Base-by-base conservation (phyloP, 305 asterid genomes). In the Stenogyne calaminthoides region DNA sequence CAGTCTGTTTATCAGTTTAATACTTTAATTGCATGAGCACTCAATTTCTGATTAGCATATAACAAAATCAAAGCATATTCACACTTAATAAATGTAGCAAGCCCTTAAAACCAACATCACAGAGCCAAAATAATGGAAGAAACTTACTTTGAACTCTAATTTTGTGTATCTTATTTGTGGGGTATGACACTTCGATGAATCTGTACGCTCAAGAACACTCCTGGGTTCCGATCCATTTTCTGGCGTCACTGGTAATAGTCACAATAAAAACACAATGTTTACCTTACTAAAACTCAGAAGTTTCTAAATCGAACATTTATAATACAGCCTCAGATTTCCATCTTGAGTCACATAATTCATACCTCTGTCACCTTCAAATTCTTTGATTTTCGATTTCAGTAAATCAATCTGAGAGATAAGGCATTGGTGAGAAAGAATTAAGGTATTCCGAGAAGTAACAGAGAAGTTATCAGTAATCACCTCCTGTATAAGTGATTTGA, bases 121-220 rank as follows among this genome's bases (percentile, higher is more conserved):
- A 36, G 46, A 62, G 77, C 40, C 7, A 22, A 61, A 40, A 56
- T 63, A 64, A 60, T 4, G 19, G 64, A 62, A 67, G 60, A 73
- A 77, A 57, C 76, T 74, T 81, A 92, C 99, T 92, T 95, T 83
- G 81, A 95, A 95, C 76, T 81, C 88, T 83, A 95, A 78, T 77
- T 90, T 95, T 37, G 96, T 90, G 82, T 92, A 92, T 80, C 88
- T 87, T 74, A 95, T 83, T 62, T 64, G 84, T 6, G 98, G 99
- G 64, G 96, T 90, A 75, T 82, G 87, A 82, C 88, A 82, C 91
- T 84, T 90, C 55, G 58, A 51, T 57, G 86, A 76, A 77, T 85
- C 89, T 76, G 79, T 44, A 70, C 58, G 70, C 73, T 72, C 84
- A 39, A 79, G 79, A 81, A 29, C 68, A 72, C 79, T 80, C 75